Percentiles rank a stretch among this genome's conserved stretches.
Evolutionary conservation across 1,284 basidiomycete species (phyloP).

Genomic region (Ustilago sp.): DNA sequence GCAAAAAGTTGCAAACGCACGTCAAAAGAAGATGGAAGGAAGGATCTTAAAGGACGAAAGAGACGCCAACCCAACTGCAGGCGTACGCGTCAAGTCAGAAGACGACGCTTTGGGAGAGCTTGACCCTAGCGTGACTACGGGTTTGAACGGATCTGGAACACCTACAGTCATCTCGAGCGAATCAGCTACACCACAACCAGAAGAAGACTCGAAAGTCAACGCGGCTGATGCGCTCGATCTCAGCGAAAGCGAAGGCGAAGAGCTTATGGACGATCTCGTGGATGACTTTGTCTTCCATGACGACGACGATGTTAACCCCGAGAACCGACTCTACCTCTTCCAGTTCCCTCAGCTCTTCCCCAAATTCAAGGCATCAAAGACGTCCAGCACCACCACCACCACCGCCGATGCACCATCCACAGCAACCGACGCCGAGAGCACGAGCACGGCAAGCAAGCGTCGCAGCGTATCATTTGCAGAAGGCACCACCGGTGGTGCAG

Average conservation of each 20-base stretch:
- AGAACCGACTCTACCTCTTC: slow-evolving; percentile 84
- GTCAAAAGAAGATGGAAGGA: slow-evolving; percentile 71
- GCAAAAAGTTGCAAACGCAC: slow-evolving; percentile 66
- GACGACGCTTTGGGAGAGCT: slow-evolving; percentile 32
- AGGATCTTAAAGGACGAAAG: slow-evolving; percentile 30
- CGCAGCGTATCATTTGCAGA: slow-evolving; percentile 59
- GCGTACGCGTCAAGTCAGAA: slow-evolving; percentile 46
- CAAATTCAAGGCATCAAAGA: slow-evolving; percentile 72
- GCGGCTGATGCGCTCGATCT: slow-evolving; percentile 81
- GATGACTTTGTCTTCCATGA: slow-evolving; percentile 77
- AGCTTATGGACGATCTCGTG: slow-evolving; percentile 84
- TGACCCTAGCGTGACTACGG: slow-evolving; percentile 4
- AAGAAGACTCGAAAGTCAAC: slow-evolving; percentile 72
- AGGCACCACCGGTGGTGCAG: slow-evolving; percentile 54
- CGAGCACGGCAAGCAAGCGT: slow-evolving; percentile 14
- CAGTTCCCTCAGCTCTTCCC: slow-evolving; percentile 93
- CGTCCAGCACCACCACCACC: neutral
- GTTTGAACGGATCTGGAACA: slow-evolving; percentile 1
- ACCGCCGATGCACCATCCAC: slow-evolving; percentile 8
- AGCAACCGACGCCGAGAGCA: neutral
- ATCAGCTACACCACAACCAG: slow-evolving; percentile 29
- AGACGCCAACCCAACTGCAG: slow-evolving; percentile 12
- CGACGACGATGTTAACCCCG: slow-evolving; percentile 39
- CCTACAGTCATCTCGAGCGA: slow-evolving; percentile 24
- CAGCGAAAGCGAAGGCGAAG: slow-evolving; percentile 86